Evolutionary conservation across 495 filamentous ascomycete genomes (phyloP), one percentile per base, ranked within the genome.

Genomic region (Emericellopsis terricola): DNA sequence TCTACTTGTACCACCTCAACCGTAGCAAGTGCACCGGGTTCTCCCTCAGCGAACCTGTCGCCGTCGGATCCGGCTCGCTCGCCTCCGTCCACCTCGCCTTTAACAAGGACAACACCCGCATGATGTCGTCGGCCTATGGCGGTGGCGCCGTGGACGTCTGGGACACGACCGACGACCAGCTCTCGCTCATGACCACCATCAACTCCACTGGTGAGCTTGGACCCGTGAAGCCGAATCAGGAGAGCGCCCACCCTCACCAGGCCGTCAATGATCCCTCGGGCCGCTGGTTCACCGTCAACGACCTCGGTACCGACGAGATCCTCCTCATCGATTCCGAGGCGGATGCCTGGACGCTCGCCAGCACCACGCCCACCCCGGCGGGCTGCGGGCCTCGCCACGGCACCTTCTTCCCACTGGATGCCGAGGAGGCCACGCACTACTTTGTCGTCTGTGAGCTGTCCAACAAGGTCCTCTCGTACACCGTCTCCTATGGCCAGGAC

Each of bases 41-140:
- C 31, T 8, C 29, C 2, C 2, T 28, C 10, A 15, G 13, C 14
- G 17, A 35, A 15, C 20, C 0, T 4, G 23, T 26, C 23, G 23
- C 23, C 11, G 11, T 11, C 23, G 27, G 39, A 0, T 34, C 39
- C 7, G 53, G 47, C 37, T 50, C 47, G 9, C 20, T 42, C 3
- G 53, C 51, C 17, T 47, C 51, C 0, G 51, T 54, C 19, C 45
- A 44, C 29, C 45, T 55, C 19, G 51, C 46, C 24, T 47, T 53
- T 36, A 57, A 46, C 39, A 34, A 31, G 26, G 43, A 50, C 28
- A 28, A 44, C 32, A 47, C 43, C 4, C 44, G 45, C 33, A 47
- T 56, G 36, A 29, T 53, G 15, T 48, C 48, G 11, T 42, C 50
- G 4, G 41, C 38, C 1, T 56, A 47, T 24, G 48, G 46, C 9